These are phyloP conservation scores for Alisma plantagoaquatica DNA, from an alignment of 106 monocot genomes.

Conservation along the genomic window DNA sequence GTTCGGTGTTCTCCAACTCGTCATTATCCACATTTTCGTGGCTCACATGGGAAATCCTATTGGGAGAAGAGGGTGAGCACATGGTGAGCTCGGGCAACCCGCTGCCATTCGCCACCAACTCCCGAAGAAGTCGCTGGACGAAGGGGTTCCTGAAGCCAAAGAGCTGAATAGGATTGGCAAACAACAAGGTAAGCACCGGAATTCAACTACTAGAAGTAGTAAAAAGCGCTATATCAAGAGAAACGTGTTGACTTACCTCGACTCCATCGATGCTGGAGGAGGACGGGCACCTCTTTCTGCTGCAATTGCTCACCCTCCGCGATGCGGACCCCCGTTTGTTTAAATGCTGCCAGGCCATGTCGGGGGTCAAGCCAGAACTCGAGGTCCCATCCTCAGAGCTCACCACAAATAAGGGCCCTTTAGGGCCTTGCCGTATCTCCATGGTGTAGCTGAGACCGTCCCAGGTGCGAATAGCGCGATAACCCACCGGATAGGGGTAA, in stretches of 20 bases:
- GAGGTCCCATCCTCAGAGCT: slow-evolving; percentile 49
- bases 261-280: slow-evolving; percentile 66
- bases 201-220: too few relatives aligned
- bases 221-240: too few relatives aligned
- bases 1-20: slow-evolving; percentile 7
- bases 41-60: slow-evolving; percentile 8
- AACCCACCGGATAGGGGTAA: slow-evolving; percentile 87
- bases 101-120: slow-evolving; percentile 48
- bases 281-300: slow-evolving; percentile 49
- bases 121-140: slow-evolving; percentile 84
- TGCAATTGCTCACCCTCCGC: slow-evolving; percentile 43
- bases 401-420: slow-evolving; percentile 85
- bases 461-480: slow-evolving; percentile 48
- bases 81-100: slow-evolving; percentile 21
- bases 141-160: slow-evolving; percentile 90
- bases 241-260: slow-evolving; percentile 41
- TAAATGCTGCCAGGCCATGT: slow-evolving; percentile 67
- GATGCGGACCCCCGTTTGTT: slow-evolving; percentile 35
- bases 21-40: slow-evolving; percentile 6
- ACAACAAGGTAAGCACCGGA: too few relatives aligned
- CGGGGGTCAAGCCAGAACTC: slow-evolving; percentile 68
- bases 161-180: slow-evolving; percentile 78
- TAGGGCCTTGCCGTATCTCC: slow-evolving; percentile 69
- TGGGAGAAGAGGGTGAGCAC: slow-evolving; percentile 4
- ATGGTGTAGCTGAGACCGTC: slow-evolving; percentile 46